Conservation (phyloP, 108 stramenopile species). For the Phaeodactylum tricornutum region DNA sequence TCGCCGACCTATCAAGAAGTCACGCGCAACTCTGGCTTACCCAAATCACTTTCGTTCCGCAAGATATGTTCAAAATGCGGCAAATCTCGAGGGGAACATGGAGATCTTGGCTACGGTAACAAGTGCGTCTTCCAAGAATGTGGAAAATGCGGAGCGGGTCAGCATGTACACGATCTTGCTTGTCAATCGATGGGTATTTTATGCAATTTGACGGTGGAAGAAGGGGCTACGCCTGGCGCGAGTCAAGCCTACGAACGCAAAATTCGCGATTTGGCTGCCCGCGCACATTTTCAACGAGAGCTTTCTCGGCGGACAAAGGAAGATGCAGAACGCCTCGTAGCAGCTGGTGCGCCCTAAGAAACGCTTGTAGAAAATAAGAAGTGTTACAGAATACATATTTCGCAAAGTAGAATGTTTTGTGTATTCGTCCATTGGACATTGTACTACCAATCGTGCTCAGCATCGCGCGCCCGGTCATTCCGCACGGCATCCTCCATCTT, state of each 20-base stretch:
- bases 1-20: conserved; percentile 19
- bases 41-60: conserved; percentile 61
- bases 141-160: conserved; percentile 56
- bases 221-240: conserved; percentile 46
- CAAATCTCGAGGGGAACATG: conserved; percentile 66
- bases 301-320: conserved; percentile 20
- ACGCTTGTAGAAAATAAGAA: too few species aligned
- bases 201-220: conserved; percentile 42
- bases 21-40: conserved; percentile 29
- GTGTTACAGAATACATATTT: too few species aligned
- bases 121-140: conserved; percentile 66
- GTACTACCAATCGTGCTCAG: too few species aligned
- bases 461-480: too few species aligned
- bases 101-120: conserved; percentile 79
- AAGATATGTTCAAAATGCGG: conserved; percentile 77
- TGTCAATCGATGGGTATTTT: conserved; percentile 48
- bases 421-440: too few species aligned
- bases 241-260: conserved; percentile 36
- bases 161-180: conserved; percentile 31
- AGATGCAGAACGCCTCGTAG: conserved; percentile 9
- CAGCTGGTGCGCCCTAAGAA: too few species aligned
- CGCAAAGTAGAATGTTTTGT: too few species aligned
- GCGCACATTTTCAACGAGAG: conserved; percentile 46
- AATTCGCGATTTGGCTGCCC: conserved; percentile 52
- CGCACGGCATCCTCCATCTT: too few species aligned